phyloP scores from a whole-genome alignment of 2,329 filamentous ascomycete species.

The Cercospora brassicicola region DNA sequence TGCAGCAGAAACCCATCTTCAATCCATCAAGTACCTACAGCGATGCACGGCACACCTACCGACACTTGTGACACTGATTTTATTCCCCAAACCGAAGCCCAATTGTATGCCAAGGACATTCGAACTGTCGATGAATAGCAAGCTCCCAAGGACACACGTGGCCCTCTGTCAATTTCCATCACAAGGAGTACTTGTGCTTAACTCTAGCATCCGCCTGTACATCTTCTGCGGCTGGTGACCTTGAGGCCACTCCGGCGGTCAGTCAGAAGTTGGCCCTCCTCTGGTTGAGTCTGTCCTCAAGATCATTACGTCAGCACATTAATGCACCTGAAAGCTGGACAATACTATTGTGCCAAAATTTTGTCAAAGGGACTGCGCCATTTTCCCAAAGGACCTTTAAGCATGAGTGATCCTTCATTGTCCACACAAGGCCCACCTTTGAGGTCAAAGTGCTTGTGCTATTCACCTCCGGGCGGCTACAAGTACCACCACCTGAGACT shows the following conservation, averaged over 20 bases:
- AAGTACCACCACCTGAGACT: background rate
- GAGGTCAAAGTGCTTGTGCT: background rate
- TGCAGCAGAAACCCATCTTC: too few relatives aligned
- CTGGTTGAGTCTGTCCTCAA: background rate
- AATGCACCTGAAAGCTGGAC: background rate
- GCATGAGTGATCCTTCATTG: background rate
- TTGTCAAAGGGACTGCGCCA: background rate
- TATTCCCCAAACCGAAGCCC: background rate
- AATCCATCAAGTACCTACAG: background rate
- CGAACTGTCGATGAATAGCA: background rate
- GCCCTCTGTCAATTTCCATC: background rate
- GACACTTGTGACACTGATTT: background rate
- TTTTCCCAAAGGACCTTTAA: background rate
- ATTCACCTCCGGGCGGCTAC: background rate
- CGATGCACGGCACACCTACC: background rate
- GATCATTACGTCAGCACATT: background rate
- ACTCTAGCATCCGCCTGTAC: background rate
- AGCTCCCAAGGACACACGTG: background rate
- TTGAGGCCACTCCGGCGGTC: background rate
- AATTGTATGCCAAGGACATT: background rate
- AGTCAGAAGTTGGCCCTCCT: background rate
- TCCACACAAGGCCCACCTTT: background rate
- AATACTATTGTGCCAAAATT: background rate
- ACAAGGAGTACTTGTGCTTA: background rate
- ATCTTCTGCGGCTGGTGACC: background rate